Base-by-base conservation (phyloP, 2,329 filamentous ascomycete genomes). In the Stagonosporopsis chrysanthemi region DNA sequence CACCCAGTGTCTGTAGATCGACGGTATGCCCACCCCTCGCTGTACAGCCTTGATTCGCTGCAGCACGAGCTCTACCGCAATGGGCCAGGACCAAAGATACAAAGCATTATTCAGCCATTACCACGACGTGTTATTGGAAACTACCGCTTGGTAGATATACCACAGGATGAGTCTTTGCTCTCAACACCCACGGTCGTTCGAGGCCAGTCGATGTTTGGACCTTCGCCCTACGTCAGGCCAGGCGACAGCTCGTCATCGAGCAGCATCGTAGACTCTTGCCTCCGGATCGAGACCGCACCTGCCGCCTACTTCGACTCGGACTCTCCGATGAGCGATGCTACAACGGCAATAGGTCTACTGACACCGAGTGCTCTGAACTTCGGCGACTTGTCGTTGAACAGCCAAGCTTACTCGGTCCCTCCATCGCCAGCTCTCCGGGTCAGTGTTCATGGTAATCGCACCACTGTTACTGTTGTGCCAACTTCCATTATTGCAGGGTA, bases 351-450 rank as follows among this genome's bases (percentile, higher is more conserved):
- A 2, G 48, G 44, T 5, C 39, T 51, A 15, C 15, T 54, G 4
- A 62, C 59, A 35, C 61, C 61, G 17, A 62, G 50, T 38, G 55
- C 42, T 23, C 53, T 66, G 8, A 43, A 58, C n/a, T 62, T 66
- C 19, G 54, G 60, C 22, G 47, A 52, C 19, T 43, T 68, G 14
- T 63, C 63, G 2, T 14, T 52, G n/a, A 59, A 62, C 33, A 26
- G 36, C 6, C 49, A 41, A 19, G 35, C 29, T 3, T 42, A 28
- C 40, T 38, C 52, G 7, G 29, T 51, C 3, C 46, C 45, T 17
- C 39, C 44, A 9, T 19, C 41, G 11, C 28, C 49, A 6, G 11
- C 19, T 31, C 29, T 14, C 4, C 45, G 22, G 9, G 29, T 29
- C 4, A 22, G n/a, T 14, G 22, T 36, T 12, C 28, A 41, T 9